Conservation (phyloP, 345 rosid genomes). For the Limnanthes douglasii region DNA sequence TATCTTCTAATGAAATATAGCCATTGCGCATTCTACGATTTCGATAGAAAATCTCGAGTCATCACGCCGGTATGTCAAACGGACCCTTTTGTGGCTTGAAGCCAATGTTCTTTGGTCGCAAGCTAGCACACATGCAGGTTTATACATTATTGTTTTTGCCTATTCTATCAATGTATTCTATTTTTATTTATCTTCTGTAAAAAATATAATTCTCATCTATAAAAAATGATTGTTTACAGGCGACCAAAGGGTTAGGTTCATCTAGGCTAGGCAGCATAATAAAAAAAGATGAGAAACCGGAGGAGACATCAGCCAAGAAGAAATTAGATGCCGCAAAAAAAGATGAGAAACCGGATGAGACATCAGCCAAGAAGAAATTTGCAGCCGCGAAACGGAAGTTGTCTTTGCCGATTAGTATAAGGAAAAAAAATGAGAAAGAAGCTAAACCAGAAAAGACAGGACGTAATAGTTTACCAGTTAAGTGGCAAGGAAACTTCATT, state of each 20-base stretch:
- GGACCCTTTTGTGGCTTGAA: constrained; percentile 22
- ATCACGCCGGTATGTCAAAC: constrained; percentile 17
- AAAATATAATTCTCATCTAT: too few relatives aligned
- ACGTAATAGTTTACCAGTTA: constrained; percentile 11
- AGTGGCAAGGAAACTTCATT: constrained; percentile 20
- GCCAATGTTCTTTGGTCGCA: constrained; percentile 30
- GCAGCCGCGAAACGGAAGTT: constrained; percentile 12
- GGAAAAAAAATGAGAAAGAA: constrained; percentile 15
- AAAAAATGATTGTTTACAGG: too few relatives aligned
- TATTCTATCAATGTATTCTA: not conserved
- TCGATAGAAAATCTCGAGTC: constrained; percentile 12
- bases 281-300: constrained; percentile 16
- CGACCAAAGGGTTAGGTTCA: constrained; percentile 14
- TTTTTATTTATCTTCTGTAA: constrained; percentile 6
- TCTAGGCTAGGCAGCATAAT: constrained; percentile 16
- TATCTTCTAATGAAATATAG: too few relatives aligned
- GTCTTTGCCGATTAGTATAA: constrained; percentile 11
- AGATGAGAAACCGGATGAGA: constrained; percentile 9
- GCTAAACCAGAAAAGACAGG: constrained; percentile 11
- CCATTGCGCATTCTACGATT: too few relatives aligned
- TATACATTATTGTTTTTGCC: constrained; percentile 1
- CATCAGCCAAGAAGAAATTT: constrained; percentile 1
- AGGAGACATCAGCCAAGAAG: constrained; percentile 5
- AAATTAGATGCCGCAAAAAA: constrained; percentile 11
- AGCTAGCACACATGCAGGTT: constrained; percentile 25